Base-by-base conservation (phyloP, 2,329 filamentous ascomycete species). In the Bipolaris sorokiniana region DNA sequence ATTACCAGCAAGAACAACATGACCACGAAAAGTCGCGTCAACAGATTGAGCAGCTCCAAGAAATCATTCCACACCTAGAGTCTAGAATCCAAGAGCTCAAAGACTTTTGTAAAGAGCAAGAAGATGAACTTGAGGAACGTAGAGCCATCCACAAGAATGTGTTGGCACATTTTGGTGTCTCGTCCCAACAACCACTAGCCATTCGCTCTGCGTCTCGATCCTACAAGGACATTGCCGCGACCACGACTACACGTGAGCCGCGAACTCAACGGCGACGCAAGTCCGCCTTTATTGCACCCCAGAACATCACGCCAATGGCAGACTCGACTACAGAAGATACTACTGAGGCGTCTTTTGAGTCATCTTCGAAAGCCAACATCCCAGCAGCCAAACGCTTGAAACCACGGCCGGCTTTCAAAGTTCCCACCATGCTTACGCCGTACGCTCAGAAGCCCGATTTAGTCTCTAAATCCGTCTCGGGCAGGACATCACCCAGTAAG, bases 381-480 rank as follows among this genome's bases (percentile, higher is more conserved):
- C 76, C 76, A 2, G 75, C 72, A 6, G 78, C 79, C 3, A 82
- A 82, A 61, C 76, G 80, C 15, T 58, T 71, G 1, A 78, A 76
- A 51, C 69, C 74, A 23, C 68, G 71, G 18, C 54, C 63, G 4
- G 65, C 74, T 1, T 74, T 72, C 59, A 75, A 72, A 44, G 59
- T 66, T 5, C 67, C 73, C 23, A 56, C 62, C 3, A 64, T 73
- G 57, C 67, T 68, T 16, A 73, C 70, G 41, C 66, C 75, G 2
- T 66, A 67, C 20, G 56, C 51, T 10, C 67, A 65, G 20, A 72
- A 55, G 36, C 48, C 62, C 11, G 51, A 40, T 7, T 20, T 55
- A 1, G 28, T 46, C 2, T 59, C 64, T 2, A 64, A 56, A 36
- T 58, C 66, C 2, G 37, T 56, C 2, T 62, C 59, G 5, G 63